phyloP scores from a whole-genome alignment of 2,329 filamentous ascomycete species.

The Xylaria sp. region DNA sequence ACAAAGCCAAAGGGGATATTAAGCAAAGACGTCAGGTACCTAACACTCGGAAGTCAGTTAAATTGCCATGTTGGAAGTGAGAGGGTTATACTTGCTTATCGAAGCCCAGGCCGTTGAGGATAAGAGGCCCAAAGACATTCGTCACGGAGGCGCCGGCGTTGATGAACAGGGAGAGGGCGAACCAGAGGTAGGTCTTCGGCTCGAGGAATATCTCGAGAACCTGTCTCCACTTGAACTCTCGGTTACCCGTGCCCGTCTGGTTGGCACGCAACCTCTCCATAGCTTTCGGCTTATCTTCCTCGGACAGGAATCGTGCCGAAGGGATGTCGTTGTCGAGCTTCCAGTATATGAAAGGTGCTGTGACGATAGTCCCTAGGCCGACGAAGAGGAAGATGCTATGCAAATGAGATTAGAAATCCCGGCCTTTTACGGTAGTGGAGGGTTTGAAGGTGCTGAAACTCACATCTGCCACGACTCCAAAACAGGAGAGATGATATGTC shows the following conservation, averaged over 20 bases:
- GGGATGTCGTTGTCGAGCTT: slow-evolving; percentile 69
- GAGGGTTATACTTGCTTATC: slow-evolving; percentile 53
- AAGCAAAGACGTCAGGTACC: slow-evolving; percentile 66
- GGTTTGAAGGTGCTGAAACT: slow-evolving; percentile 22
- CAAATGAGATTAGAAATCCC: neutral
- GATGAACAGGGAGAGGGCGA: slow-evolving; percentile 68
- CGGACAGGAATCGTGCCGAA: slow-evolving; percentile 66
- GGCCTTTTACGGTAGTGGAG: neutral
- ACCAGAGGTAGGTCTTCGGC: slow-evolving; percentile 68
- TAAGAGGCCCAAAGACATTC: slow-evolving; percentile 73
- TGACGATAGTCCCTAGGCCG: slow-evolving; percentile 68
- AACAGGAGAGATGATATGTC: slow-evolving; percentile 63
- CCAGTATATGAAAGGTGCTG: slow-evolving; percentile 68
- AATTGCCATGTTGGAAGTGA: neutral
- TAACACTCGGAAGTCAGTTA: neutral
- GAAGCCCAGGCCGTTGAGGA: slow-evolving; percentile 69
- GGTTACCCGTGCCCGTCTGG: slow-evolving; percentile 64
- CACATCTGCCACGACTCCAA: slow-evolving; percentile 56
- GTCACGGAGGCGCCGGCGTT: slow-evolving; percentile 73
- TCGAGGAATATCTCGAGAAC: slow-evolving; percentile 63
- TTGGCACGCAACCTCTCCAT: slow-evolving; percentile 66
- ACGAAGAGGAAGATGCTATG: slow-evolving; percentile 68
- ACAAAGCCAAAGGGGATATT: slow-evolving; percentile 75
- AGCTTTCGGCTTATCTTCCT: slow-evolving; percentile 69
- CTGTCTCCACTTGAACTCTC: slow-evolving; percentile 63